Conservation (phyloP, 2,329 filamentous ascomycete genomes). For the Basipetospora chlamydospora region DNA sequence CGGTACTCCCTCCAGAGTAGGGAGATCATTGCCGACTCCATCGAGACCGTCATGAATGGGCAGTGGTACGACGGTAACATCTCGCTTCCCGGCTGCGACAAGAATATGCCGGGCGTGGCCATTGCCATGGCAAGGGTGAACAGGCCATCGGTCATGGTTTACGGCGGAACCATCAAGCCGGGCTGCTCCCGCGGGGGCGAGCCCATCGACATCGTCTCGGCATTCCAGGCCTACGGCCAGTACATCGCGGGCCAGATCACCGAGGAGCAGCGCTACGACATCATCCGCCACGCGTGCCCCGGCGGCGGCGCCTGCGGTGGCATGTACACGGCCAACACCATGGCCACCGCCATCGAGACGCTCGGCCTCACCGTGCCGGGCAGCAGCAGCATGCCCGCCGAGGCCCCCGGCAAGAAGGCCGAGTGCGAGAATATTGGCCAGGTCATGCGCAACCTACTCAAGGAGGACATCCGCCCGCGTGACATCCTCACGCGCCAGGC, state of each 20-base stretch:
- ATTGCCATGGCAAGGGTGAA: constrained; percentile 94
- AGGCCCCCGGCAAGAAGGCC: constrained; percentile 53
- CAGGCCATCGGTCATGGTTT: constrained; percentile 91
- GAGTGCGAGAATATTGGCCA: constrained; percentile 60
- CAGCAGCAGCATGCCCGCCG: constrained; percentile 66
- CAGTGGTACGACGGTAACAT: constrained; percentile 99
- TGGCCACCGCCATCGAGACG: constrained; percentile 77
- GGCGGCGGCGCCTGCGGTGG: constrained; percentile 57
- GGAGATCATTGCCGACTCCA: constrained; percentile 94
- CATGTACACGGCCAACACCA: constrained; percentile 92
- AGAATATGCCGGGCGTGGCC: constrained; percentile 93
- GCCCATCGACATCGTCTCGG: constrained; percentile 85
- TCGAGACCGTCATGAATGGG: constrained; percentile 97
- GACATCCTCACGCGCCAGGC: constrained; percentile 70
- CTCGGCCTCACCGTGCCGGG: constrained; percentile 74
- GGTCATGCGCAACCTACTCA: constrained; percentile 60
- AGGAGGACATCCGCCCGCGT: constrained; percentile 60
- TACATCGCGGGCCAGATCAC: constrained; percentile 84
- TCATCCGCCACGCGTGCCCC: constrained; percentile 77
- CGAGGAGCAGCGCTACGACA: constrained; percentile 84
- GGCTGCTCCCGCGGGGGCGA: constrained; percentile 68
- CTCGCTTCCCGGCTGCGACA: constrained; percentile 93
- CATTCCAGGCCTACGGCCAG: constrained; percentile 95
- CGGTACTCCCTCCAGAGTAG: constrained; percentile 85
- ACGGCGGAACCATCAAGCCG: constrained; percentile 85